Conservation (phyloP, 2,329 filamentous ascomycete species). For the Dothidotthia symphoricarpi region DNA sequence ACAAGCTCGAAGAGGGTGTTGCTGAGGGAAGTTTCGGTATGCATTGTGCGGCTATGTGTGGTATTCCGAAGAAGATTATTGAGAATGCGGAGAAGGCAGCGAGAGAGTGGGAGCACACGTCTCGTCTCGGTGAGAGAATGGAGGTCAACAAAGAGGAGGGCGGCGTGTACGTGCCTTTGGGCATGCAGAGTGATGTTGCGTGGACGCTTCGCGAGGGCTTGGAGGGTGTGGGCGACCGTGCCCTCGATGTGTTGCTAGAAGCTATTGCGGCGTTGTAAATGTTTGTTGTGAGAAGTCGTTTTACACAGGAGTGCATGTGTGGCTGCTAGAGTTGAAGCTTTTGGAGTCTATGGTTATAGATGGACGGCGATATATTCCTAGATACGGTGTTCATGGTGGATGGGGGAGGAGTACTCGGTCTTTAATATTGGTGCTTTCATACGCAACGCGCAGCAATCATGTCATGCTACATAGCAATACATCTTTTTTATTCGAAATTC, state of each 20-base stretch:
- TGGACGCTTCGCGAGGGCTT: constrained; percentile 64
- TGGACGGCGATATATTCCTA: too few species aligned
- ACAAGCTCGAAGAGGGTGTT: constrained; percentile 88
- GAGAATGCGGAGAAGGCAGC: constrained; percentile 85
- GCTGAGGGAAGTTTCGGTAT: constrained; percentile 97
- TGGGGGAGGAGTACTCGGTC: too few species aligned
- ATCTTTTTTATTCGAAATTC: too few species aligned
- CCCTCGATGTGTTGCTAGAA: constrained; percentile 57
- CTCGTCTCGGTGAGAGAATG: constrained; percentile 80
- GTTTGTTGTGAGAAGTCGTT: neutral
- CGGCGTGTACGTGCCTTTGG: constrained; percentile 78
- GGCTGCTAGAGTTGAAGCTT: too few species aligned
- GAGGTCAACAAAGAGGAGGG: constrained; percentile 68
- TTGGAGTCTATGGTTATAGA: too few species aligned
- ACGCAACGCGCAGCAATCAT: too few species aligned
- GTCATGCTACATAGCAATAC: too few species aligned
- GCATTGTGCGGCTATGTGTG: constrained; percentile 98
- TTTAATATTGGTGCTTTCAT: too few species aligned
- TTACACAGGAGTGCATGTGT: too few species aligned
- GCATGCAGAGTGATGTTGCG: constrained; percentile 82
- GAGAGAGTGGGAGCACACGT: constrained; percentile 92
- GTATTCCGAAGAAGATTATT: constrained; percentile 79
- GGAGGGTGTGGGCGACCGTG: constrained; percentile 48
- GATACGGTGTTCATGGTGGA: too few species aligned
- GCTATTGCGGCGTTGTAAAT: constrained; percentile 55